A percentile compares a stretch with the other conserved stretches of the same genome.
phyloP scores from a whole-genome alignment of 2,329 filamentous ascomycete species.

The Ophioceras dolichostomum region DNA sequence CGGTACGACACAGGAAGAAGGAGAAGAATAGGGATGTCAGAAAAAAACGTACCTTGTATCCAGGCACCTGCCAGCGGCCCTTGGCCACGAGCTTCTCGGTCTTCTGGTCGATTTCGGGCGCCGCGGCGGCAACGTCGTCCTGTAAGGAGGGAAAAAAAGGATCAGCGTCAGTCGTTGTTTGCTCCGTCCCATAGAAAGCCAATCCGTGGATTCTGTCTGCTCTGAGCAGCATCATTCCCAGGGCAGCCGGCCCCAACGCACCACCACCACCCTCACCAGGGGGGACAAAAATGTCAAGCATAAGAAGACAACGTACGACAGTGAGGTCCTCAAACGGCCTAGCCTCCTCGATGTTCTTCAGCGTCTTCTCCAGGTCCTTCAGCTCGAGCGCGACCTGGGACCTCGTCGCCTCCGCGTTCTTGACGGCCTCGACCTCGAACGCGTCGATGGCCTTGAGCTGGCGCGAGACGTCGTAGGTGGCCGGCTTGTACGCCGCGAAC shows the following conservation, averaged over 20 bases:
- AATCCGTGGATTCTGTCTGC: too few species aligned
- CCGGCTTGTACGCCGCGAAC: constrained; percentile 82
- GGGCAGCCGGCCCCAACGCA: too few species aligned
- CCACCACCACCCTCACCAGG: too few species aligned
- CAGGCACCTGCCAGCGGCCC: constrained; percentile 95
- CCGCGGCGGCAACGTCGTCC: constrained; percentile 90
- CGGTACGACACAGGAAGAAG: not conserved
- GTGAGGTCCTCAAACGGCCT: constrained; percentile 95
- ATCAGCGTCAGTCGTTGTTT: constrained; percentile 13
- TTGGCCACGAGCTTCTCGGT: constrained; percentile 89
- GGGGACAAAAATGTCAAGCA: too few species aligned
- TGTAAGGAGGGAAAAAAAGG: constrained; percentile 30
- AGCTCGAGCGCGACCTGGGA: constrained; percentile 90
- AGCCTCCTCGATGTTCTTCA: constrained; percentile 94
- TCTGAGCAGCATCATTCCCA: too few species aligned
- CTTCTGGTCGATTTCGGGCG: constrained; percentile 96
- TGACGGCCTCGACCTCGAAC: constrained; percentile 92
- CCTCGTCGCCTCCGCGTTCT: constrained; percentile 97
- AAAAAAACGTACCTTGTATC: constrained; percentile 74
- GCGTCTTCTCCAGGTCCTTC: constrained; percentile 82
- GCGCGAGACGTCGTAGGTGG: constrained; percentile 81
- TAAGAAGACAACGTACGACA: constrained; percentile 80
- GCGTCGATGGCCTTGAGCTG: constrained; percentile 98
- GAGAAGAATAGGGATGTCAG: not conserved
- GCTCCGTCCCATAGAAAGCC: constrained; percentile 1